Conservation (phyloP, 768 basidiomycete genomes). For the Russula virescens region DNA sequence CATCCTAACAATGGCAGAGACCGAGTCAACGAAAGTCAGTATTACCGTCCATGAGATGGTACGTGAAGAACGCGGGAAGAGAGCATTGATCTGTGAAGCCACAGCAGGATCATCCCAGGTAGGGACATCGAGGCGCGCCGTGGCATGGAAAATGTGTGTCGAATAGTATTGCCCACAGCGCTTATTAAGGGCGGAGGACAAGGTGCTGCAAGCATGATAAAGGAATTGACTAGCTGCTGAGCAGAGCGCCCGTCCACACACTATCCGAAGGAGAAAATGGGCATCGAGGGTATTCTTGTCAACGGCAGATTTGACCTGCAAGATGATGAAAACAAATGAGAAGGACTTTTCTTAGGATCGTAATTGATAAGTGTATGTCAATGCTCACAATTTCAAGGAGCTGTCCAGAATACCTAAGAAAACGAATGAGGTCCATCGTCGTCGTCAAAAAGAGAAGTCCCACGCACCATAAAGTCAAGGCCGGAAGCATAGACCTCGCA, state of each 20-base stretch:
- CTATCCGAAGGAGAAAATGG: slow-evolving; percentile 10
- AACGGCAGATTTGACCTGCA: slow-evolving; percentile 9
- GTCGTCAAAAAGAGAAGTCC: no score
- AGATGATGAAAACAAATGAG: no score
- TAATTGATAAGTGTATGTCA: no score
- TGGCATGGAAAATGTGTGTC: slow-evolving; percentile 56
- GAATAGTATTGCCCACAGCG: slow-evolving; percentile 59
- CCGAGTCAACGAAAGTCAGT: no score
- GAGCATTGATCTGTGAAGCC: slow-evolving; percentile 55
- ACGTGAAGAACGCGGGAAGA: no score
- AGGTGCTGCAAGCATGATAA: slow-evolving; percentile 28
- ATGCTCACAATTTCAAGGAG: no score
- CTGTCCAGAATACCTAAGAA: no score
- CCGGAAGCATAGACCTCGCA: slow-evolving; percentile 1
- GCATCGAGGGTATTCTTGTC: slow-evolving; percentile 16
- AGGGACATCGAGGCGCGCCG: slow-evolving; percentile 69
- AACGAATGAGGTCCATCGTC: no score
- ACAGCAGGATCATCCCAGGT: slow-evolving; percentile 66
- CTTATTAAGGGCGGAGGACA: slow-evolving; percentile 44
- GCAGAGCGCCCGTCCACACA: slow-evolving; percentile 52
- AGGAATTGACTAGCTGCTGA: slow-evolving; percentile 43
- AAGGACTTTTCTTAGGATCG: no score
- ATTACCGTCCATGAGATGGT: no score
- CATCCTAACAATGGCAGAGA: no score
- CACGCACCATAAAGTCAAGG: slow-evolving; percentile 10